phyloP scores from a whole-genome alignment of 345 rosid species.

The Mangifera indica region DNA sequence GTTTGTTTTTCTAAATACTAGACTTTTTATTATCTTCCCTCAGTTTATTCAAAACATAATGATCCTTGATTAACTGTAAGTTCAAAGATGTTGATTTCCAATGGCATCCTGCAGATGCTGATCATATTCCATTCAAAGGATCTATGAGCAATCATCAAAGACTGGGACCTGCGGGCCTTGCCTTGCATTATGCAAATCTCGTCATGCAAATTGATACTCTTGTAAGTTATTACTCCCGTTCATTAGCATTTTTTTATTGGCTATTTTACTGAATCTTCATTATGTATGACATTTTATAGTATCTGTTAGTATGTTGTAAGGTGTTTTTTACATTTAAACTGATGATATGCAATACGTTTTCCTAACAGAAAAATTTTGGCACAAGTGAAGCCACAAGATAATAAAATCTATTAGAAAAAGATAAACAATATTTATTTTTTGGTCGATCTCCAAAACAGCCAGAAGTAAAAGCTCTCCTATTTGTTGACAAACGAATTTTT shows the following conservation, averaged over 20 bases:
- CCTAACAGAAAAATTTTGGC: neutral
- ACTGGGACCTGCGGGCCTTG: constrained; percentile 84
- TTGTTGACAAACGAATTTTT: neutral
- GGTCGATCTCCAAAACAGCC: neutral
- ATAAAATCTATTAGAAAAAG: neutral
- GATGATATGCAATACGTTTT: neutral
- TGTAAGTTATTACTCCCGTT: constrained; percentile 44
- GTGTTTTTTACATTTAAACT: neutral
- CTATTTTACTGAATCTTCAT: neutral
- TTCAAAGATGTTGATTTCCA: neutral
- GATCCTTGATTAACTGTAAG: neutral
- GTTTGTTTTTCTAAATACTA: too few relatives aligned
- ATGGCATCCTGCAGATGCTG: constrained; percentile 24
- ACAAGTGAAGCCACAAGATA: neutral
- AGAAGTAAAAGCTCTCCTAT: neutral
- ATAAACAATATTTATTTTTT: neutral
- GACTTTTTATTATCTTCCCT: neutral
- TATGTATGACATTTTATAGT: neutral
- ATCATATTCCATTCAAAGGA: constrained; percentile 29
- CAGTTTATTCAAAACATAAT: neutral
- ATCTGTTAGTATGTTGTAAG: neutral
- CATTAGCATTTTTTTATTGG: neutral
- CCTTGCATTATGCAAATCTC: constrained; percentile 80
- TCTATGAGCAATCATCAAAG: constrained; percentile 36
- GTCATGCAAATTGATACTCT: constrained; percentile 75